phyloP scores from a whole-genome alignment of 2,329 filamentous ascomycete genomes.

The Hirsutella rhossiliensis region DNA sequence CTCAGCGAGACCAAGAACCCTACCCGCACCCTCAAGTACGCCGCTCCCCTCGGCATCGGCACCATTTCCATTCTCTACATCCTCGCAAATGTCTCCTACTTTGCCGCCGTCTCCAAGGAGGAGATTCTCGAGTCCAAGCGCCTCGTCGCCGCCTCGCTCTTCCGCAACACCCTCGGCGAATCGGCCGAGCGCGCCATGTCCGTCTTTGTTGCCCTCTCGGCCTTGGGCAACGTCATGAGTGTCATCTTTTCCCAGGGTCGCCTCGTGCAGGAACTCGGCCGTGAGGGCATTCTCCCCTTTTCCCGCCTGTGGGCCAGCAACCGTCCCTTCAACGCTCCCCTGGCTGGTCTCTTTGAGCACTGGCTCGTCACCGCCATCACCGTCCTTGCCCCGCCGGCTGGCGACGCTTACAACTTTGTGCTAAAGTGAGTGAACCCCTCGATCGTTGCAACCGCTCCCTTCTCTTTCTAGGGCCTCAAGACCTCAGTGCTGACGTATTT shows the following conservation, averaged over 20 bases:
- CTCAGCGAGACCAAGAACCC: constrained; percentile 55
- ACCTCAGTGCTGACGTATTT: neutral
- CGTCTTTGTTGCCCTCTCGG: constrained; percentile 55
- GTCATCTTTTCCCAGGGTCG: constrained; percentile 59
- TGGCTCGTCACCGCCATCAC: constrained; percentile 53
- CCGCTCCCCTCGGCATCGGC: constrained; percentile 48
- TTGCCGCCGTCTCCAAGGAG: constrained; percentile 41
- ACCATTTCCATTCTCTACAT: constrained; percentile 51
- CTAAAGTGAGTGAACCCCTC: constrained; percentile 35
- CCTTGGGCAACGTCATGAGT: constrained; percentile 54
- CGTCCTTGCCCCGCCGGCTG: constrained; percentile 54
- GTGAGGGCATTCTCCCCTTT: constrained; percentile 54
- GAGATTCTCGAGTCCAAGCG: constrained; percentile 39
- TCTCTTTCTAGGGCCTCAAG: neutral
- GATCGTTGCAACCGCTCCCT: too few relatives aligned
- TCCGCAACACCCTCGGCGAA: constrained; percentile 42
- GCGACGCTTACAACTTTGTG: constrained; percentile 54
- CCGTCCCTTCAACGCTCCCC: constrained; percentile 49
- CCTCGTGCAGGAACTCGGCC: constrained; percentile 52
- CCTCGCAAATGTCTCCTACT: constrained; percentile 56
- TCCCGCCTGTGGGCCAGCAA: constrained; percentile 52
- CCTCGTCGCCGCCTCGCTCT: constrained; percentile 41
- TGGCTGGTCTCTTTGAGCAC: constrained; percentile 50
- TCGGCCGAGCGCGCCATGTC: constrained; percentile 45
- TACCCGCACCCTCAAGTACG: constrained; percentile 50